A percentile compares a stretch with the other conserved stretches of the same genome.
These are phyloP conservation scores for Beauveria caledonica DNA, from an alignment of 2,329 filamentous ascomycete genomes.

Conservation along the genomic window DNA sequence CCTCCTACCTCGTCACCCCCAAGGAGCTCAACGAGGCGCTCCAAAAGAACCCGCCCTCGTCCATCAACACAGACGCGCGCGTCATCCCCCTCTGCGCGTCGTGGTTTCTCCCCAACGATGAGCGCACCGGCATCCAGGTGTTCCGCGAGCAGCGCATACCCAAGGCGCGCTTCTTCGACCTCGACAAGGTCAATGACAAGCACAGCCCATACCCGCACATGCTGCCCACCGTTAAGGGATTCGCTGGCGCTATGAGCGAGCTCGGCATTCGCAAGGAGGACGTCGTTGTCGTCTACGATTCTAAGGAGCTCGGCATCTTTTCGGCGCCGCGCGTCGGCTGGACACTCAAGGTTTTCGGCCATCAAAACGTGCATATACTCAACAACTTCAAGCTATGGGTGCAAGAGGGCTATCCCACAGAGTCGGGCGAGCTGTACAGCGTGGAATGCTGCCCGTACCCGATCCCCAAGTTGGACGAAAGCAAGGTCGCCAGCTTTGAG, in stretches of 20 bases:
- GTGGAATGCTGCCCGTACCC: constrained; percentile 58
- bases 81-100: constrained; percentile 85
- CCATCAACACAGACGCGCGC: constrained; percentile 72
- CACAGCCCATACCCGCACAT: constrained; percentile 91
- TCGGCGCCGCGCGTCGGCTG: constrained; percentile 88
- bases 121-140: constrained; percentile 68
- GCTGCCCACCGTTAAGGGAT: constrained; percentile 74
- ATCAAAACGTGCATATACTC: constrained; percentile 77
- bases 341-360: constrained; percentile 87
- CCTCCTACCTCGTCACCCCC: constrained; percentile 80
- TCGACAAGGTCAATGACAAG: constrained; percentile 84
- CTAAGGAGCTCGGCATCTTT: constrained; percentile 85
- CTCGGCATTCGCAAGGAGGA: constrained; percentile 84
- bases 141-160: constrained; percentile 82
- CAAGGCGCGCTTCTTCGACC: constrained; percentile 87
- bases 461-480: constrained; percentile 51
- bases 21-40: constrained; percentile 74
- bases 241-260: constrained; percentile 80
- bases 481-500: constrained; percentile 71
- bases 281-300: constrained; percentile 89
- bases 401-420: constrained; percentile 70
- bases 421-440: constrained; percentile 66
- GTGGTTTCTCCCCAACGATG: constrained; percentile 95
- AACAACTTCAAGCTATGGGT: constrained; percentile 98
- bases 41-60: constrained; percentile 69